Evolutionary conservation across 352 stramenopile species (phyloP), one percentile per base, ranked within the genome.

Genomic region (Phytophthora crassamura): DNA sequence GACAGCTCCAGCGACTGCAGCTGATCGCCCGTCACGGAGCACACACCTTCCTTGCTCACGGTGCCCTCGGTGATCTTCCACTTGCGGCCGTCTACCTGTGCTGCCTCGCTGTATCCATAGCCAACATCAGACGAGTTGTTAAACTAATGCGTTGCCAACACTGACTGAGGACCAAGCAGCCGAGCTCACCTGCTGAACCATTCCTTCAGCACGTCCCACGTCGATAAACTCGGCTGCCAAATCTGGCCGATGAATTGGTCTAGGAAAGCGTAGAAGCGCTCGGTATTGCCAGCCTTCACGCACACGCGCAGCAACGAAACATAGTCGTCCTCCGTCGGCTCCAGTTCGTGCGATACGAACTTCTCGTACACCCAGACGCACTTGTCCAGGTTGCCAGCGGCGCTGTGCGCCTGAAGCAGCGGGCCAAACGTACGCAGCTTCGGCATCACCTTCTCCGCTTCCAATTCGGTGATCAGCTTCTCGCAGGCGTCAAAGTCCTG

Each of bases 371-470:
- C 60, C 70, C 73, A 80, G 9, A 89, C 53, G 42, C 79, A 86
- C 45, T 92, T 82, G 25, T 75, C 49, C 59, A 94, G 57, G 39
- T 91, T 75, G 15, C 79, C 74, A 1, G 57, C 72, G 7, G 78
- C 69, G 14, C 78, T 84, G 51, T 91, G 82, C 15, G 80, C 79
- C 39, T 75, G 61, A n/a, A 95, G 70, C 33, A 95, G 57, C 36
- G 88, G 74, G 22, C 81, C 75, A 28, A 91, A 91, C 25, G 86
- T 93, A 25, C 88, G 85, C 52, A 95, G 62, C 56, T 90, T 91
- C 1, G 88, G 81, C 10, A 69, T 38, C 14, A 92, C 62, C 1
- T 83, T 70, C 7, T 66, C 63, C 7, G 52, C 66, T 20, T 87
- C 73, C 72, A 95, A 73, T 12, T 81, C 71, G 5, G 65, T 59